A percentile compares a stretch with the other conserved stretches of the same genome.
These are phyloP conservation scores for Hygrophorus pudorinus DNA, from an alignment of 768 basidiomycete genomes.

Conservation along the genomic window DNA sequence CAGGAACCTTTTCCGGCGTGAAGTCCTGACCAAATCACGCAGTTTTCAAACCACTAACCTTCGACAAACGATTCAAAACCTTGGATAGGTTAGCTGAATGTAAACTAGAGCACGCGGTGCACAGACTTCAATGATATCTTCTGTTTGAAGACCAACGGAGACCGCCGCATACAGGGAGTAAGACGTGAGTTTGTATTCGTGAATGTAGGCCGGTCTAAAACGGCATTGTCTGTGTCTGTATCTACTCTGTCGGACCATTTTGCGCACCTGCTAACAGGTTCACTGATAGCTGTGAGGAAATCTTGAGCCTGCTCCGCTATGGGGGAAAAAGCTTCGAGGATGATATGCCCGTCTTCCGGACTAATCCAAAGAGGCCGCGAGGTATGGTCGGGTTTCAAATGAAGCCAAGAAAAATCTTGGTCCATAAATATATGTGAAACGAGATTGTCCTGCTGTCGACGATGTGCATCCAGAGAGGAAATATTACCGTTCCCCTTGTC, in stretches of 20 bases:
- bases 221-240: conserved; percentile 16
- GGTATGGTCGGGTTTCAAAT: conserved; percentile 83
- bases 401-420: conserved; percentile 80
- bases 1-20: conserved; percentile 59
- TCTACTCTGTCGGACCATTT: conserved; percentile 17
- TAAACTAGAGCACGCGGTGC: conserved; percentile 18
- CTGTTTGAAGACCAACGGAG: conserved; percentile 94
- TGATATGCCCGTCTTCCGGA: conserved; percentile 85
- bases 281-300: conserved; percentile 94
- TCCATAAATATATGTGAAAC: conserved; percentile 79
- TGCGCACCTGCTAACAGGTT: conserved; percentile 94
- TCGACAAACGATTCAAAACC: conserved; percentile 76
- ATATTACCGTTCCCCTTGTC: conserved; percentile 32
- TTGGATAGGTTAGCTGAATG: conserved; percentile 26
- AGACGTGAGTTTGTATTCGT: conserved; percentile 97
- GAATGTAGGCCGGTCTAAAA: conserved; percentile 87
- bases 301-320: conserved; percentile 98
- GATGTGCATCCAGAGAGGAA: conserved; percentile 51
- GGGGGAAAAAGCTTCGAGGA: conserved; percentile 95
- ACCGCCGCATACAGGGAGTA: conserved; percentile 98
- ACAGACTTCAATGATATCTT: conserved; percentile 95
- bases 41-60: conserved; percentile 31
- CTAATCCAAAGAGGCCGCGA: conserved; percentile 95
- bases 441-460: conserved; percentile 63
- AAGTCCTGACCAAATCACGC: conserved; percentile 2